A percentile compares a stretch with the other conserved stretches of the same genome.
phyloP scores from a whole-genome alignment of 306 rosid genomes.

The Canavalia gladiata region DNA sequence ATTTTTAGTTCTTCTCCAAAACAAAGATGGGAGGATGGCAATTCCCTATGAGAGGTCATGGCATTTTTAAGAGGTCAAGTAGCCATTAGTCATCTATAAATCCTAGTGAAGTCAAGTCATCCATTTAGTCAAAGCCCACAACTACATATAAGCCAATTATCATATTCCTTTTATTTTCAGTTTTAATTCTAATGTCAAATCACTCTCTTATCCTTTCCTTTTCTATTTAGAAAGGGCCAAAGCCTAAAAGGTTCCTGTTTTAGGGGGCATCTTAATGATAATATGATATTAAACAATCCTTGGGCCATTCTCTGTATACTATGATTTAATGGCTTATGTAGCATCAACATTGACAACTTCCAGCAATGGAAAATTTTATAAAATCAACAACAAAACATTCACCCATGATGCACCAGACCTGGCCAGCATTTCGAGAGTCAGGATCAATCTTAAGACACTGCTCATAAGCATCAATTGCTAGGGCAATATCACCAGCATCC shows the following conservation, averaged over 20 bases:
- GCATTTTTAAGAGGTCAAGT: background rate
- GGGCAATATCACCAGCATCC: constrained; percentile 90
- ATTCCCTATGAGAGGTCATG: background rate
- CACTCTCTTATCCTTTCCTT: background rate
- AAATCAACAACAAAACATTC: constrained; percentile 3
- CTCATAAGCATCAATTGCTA: constrained; percentile 93
- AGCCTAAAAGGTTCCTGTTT: background rate
- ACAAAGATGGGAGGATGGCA: background rate
- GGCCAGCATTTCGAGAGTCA: constrained; percentile 99
- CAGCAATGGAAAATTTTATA: constrained; percentile 36
- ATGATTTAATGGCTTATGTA: constrained; percentile 18
- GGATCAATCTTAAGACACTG: constrained; percentile 96
- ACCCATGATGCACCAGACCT: constrained; percentile 63
- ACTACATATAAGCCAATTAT: background rate
- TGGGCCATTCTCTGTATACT: background rate
- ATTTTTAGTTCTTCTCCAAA: background rate
- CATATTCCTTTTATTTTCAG: background rate
- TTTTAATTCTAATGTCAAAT: background rate
- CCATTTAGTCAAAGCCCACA: background rate
- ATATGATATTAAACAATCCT: background rate
- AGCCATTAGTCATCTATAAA: background rate
- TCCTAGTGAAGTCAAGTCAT: background rate
- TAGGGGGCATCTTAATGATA: background rate
- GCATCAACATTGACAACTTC: constrained; percentile 22
- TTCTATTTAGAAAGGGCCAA: background rate